Base-by-base conservation (phyloP, 2,329 filamentous ascomycete genomes). In the Aspergillus unguis region DNA sequence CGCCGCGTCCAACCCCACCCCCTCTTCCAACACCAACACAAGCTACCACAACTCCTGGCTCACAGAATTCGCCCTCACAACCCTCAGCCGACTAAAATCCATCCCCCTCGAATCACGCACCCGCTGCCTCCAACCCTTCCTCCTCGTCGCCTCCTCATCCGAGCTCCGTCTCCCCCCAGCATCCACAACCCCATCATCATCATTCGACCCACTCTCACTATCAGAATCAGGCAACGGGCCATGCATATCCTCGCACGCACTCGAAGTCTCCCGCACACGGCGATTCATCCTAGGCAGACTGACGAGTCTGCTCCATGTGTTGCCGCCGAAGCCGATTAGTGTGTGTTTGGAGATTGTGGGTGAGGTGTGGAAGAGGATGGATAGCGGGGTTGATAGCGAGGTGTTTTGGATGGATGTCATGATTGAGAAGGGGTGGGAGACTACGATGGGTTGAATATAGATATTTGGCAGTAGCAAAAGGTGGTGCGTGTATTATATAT, bases 401-500 rank as follows among this genome's bases (percentile, higher is more conserved):
- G 70, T 73, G 3, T 81, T 80, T 62, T 82, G 80, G 80, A 73
- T 82, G 59, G 78, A 82, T 61, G 73, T 82, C 5, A 79, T 81
- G 75, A 77, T 80, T 58, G 78, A 81, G 62, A 80, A 78, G 53
- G 75, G 77, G 6, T 81, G 78, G 77, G 77, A 82, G 63, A 81
- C 79, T 10, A 76, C 81, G 27, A 78, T 81, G 75, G 78, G 75
- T 23, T 77, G 53, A 33, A 2, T 3, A 11, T 8, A 10, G 3
- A n/a, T 6, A 11, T 11, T 11, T 7, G 32, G 32, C 8, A 33
- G 32, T 7, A 33, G 32, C 11, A 33, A 33, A 25, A 8, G 28
- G 25, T 32, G 3, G 7, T 33, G 27, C 17, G 23, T 17, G n/a
- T 9, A 10, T 9, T 5, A 17, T 28, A 37, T 29, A 23, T 17